Percentiles rank a stretch among this genome's conserved stretches.
phyloP scores from a whole-genome alignment of 2,329 filamentous ascomycete genomes.

The Exophiala spinifera region DNA sequence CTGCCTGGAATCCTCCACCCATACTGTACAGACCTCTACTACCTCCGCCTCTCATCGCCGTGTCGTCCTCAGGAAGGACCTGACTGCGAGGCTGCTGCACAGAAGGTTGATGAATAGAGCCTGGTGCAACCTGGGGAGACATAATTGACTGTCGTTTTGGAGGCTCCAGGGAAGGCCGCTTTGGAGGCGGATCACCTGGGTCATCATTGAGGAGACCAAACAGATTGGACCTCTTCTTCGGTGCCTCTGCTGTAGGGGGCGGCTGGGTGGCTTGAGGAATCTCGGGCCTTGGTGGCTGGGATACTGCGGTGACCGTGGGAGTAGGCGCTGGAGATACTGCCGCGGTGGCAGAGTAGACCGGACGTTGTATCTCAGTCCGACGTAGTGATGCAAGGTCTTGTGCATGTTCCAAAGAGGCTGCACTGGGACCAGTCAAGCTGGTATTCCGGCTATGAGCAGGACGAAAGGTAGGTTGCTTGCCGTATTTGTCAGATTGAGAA shows the following conservation, averaged over 20 bases:
- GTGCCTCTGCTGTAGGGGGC: slow-evolving; percentile 20
- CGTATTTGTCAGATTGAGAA: slow-evolving; percentile 18
- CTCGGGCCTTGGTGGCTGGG: slow-evolving; percentile 19
- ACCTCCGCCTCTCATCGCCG: slow-evolving; percentile 1
- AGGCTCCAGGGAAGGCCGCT: slow-evolving; percentile 43
- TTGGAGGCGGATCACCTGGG: slow-evolving; percentile 46
- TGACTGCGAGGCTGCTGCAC: slow-evolving; percentile 11
- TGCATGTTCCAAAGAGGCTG: slow-evolving; percentile 10
- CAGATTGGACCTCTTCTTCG: slow-evolving; percentile 47
- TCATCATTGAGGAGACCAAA: slow-evolving; percentile 50
- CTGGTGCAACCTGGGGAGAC: slow-evolving; percentile 16
- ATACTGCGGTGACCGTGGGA: slow-evolving; percentile 6
- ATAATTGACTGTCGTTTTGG: slow-evolving; percentile 24
- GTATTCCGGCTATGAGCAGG: slow-evolving; percentile 22
- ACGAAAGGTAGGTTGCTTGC: slow-evolving; percentile 15
- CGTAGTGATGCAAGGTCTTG: slow-evolving; percentile 19
- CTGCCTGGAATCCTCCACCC: slow-evolving; percentile 9
- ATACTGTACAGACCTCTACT: slow-evolving; percentile 12
- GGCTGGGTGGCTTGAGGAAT: slow-evolving; percentile 14
- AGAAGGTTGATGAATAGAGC: background rate
- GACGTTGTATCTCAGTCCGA: slow-evolving; percentile 15
- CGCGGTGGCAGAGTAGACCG: slow-evolving; percentile 10
- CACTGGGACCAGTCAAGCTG: slow-evolving; percentile 9
- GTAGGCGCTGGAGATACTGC: slow-evolving; percentile 12
- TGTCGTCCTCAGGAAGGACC: slow-evolving; percentile 10